A percentile compares a stretch with the other conserved stretches of the same genome.
Evolutionary conservation across 768 basidiomycete species (phyloP).

Genomic region (Dendrothele bispora): DNA sequence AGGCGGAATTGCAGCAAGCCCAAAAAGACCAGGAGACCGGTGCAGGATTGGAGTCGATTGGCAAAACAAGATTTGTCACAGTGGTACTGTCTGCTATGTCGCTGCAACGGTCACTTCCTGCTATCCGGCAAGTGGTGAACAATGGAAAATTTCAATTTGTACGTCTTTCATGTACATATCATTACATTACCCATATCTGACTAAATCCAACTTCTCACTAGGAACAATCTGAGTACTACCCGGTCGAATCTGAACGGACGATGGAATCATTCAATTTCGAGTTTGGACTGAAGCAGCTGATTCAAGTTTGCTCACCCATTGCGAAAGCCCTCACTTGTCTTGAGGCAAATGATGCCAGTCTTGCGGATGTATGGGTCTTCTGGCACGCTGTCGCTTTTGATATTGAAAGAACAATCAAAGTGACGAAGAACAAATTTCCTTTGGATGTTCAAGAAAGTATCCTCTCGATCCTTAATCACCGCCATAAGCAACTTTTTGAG

Average conservation of each 20-base stretch:
- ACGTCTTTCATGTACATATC: conserved; percentile 1
- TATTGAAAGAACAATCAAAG: conserved; percentile 11
- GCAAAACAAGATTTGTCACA: conserved; percentile 24
- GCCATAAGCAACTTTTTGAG: conserved; percentile 20
- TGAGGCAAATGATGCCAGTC: conserved; percentile 27
- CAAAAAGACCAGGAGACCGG: conserved; percentile 17
- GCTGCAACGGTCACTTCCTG: conserved; percentile 16
- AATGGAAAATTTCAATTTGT: conserved; percentile 10
- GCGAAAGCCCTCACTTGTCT: no score
- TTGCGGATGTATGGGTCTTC: conserved; percentile 27
- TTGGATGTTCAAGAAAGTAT: conserved; percentile 14
- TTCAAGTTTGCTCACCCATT: conserved; percentile 12
- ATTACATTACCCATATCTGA: background rate
- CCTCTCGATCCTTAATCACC: no score
- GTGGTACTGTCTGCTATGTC: conserved; percentile 16
- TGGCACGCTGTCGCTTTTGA: conserved; percentile 26
- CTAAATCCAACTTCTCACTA: background rate
- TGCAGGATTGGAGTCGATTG: no score
- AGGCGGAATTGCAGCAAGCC: conserved; percentile 13
- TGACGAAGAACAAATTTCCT: conserved; percentile 11
- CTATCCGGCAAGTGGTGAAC: conserved; percentile 12
- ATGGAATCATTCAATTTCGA: conserved; percentile 15
- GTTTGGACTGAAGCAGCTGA: conserved; percentile 13
- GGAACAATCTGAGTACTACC: background rate
- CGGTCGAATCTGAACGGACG: background rate